Conservation (phyloP, 345 rosid genomes). For the Citrus sinensis region DNA sequence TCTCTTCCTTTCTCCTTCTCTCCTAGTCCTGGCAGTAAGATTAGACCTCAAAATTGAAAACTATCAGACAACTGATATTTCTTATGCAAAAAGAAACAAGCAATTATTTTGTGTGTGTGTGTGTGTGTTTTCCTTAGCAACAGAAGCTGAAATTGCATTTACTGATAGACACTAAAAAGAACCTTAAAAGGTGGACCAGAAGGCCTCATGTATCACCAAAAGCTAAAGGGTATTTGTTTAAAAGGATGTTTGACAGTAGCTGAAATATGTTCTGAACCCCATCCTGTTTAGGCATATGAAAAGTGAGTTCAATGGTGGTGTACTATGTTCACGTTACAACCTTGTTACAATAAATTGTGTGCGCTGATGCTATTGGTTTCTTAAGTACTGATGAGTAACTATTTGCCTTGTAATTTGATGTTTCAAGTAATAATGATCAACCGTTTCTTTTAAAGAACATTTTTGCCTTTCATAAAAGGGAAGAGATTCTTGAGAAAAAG, state of each 20-base stretch:
- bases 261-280: not conserved
- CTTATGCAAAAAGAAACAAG: not conserved
- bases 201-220: not conserved
- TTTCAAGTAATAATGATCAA: not conserved
- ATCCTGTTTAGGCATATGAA: not conserved
- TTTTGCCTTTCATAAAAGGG: not conserved
- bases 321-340: not conserved
- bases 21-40: not conserved
- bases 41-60: not conserved
- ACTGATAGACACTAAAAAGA: not conserved
- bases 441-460: not conserved
- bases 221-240: not conserved
- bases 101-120: not conserved
- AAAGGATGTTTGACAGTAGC: not conserved
- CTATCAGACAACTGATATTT: not conserved
- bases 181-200: not conserved
- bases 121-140: too few species aligned
- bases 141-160: not conserved
- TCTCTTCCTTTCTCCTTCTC: too few species aligned
- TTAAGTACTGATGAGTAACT: not conserved
- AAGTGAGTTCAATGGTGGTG: not conserved
- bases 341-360: not conserved
- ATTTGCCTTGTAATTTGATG: not conserved
- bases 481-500: not conserved
- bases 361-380: not conserved